Evolutionary conservation across 2,329 filamentous ascomycete species (phyloP).

Genomic region (Cladophialophora carrionii): DNA sequence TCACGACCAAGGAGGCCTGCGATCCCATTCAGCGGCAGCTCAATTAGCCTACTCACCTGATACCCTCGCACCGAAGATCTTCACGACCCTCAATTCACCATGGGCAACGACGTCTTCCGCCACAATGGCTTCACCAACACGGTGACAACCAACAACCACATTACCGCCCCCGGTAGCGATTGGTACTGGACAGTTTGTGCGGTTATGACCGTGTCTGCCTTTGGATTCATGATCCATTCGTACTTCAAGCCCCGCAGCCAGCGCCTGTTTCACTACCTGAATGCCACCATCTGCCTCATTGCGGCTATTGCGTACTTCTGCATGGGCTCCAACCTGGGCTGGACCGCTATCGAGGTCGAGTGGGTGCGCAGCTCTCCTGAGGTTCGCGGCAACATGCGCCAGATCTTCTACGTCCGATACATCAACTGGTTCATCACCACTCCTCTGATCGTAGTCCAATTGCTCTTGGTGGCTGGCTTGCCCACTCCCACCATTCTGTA

Average conservation of each 20-base stretch:
- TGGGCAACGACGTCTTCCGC: slow-evolving; percentile 35
- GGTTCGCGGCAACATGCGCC: slow-evolving; percentile 58
- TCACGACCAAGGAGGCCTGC: slow-evolving; percentile 14
- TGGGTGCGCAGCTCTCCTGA: slow-evolving; percentile 54
- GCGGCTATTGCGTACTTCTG: slow-evolving; percentile 65
- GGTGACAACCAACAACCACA: slow-evolving; percentile 39
- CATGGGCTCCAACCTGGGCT: slow-evolving; percentile 69
- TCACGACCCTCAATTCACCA: slow-evolving; percentile 16
- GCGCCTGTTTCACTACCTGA: slow-evolving; percentile 38
- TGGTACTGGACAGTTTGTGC: slow-evolving; percentile 37
- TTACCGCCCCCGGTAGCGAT: slow-evolving; percentile 37
- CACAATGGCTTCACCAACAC: slow-evolving; percentile 39
- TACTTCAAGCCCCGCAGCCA: slow-evolving; percentile 33
- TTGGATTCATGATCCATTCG: slow-evolving; percentile 35
- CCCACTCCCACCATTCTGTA: slow-evolving; percentile 67
- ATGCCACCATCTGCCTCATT: slow-evolving; percentile 36
- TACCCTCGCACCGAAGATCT: not conserved
- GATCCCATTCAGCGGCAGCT: slow-evolving; percentile 9
- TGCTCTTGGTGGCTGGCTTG: slow-evolving; percentile 66
- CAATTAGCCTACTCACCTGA: not conserved
- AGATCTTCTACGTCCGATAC: slow-evolving; percentile 70
- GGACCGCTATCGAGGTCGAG: slow-evolving; percentile 65
- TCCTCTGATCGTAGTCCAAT: slow-evolving; percentile 64
- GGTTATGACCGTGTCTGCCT: slow-evolving; percentile 31
- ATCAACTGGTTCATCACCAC: slow-evolving; percentile 68